Evolutionary conservation across 257 asterid species (phyloP).

Genomic region (Verbascum thapsus): DNA sequence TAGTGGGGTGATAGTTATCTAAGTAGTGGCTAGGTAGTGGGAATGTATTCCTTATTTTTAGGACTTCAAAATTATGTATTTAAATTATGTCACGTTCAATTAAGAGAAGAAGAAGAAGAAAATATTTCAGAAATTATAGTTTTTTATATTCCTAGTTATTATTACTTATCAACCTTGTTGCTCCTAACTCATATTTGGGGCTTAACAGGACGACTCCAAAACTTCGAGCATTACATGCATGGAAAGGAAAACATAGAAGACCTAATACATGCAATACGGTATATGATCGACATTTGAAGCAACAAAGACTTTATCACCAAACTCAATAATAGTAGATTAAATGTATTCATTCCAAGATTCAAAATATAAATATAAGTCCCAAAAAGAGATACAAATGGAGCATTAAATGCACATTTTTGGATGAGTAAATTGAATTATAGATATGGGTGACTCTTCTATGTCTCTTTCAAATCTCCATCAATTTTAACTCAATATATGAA

Average conservation of each 20-base stretch:
- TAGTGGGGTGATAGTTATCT: no score
- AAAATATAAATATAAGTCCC: slow-evolving; percentile 32
- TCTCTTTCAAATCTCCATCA: slow-evolving; percentile 41
- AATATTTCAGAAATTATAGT: no score
- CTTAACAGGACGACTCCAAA: slow-evolving; percentile 37
- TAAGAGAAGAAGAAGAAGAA: no score
- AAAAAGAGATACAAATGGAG: slow-evolving; percentile 25
- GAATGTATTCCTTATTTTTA: no score
- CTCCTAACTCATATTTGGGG: no score
- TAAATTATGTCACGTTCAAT: no score
- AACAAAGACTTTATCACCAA: not conserved
- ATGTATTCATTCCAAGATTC: not conserved
- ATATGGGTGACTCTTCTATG: slow-evolving; percentile 52
- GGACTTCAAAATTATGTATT: no score
- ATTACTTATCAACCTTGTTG: no score
- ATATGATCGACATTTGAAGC: slow-evolving; percentile 48
- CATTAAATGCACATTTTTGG: slow-evolving; percentile 54
- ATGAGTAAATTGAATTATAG: slow-evolving; percentile 24
- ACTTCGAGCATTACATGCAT: slow-evolving; percentile 53
- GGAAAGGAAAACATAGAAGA: slow-evolving; percentile 40
- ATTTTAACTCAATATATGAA: slow-evolving; percentile 8
- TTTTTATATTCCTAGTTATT: no score
- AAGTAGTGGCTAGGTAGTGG: no score
- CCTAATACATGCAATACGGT: slow-evolving; percentile 36
- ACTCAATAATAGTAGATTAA: not conserved